phyloP scores from a whole-genome alignment of 2,329 filamentous ascomycete genomes.

The Hawksworthiomyces lignivorus region DNA sequence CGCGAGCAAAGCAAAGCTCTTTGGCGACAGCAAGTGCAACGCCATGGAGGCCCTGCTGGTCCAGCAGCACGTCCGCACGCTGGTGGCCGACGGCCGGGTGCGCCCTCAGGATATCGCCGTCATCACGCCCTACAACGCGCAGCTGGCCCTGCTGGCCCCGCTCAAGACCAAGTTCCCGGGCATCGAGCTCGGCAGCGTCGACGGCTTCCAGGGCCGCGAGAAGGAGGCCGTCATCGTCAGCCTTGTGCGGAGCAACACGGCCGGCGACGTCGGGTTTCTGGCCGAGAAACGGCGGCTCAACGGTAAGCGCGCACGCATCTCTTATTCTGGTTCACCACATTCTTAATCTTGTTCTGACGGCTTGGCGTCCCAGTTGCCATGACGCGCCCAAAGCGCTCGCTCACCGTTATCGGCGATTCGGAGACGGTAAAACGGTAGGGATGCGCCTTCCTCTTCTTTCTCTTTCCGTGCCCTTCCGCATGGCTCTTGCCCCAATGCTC shows the following conservation, averaged over 20 bases:
- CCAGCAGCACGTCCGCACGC: conserved; percentile 62
- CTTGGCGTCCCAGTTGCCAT: conserved; percentile 64
- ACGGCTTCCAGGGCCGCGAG: conserved; percentile 90
- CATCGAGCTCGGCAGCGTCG: conserved; percentile 91
- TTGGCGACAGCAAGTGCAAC: conserved; percentile 73
- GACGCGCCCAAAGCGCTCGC: conserved; percentile 85
- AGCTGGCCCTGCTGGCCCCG: conserved; percentile 71
- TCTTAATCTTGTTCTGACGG: no score
- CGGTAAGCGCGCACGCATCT: no score
- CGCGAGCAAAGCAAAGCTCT: conserved; percentile 18
- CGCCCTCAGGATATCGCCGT: conserved; percentile 80
- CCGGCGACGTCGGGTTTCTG: conserved; percentile 86
- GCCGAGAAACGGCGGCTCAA: conserved; percentile 88
- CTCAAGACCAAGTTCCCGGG: conserved; percentile 76
- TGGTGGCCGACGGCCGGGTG: conserved; percentile 69
- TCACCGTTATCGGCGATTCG: conserved; percentile 88
- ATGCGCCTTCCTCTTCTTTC: neutral
- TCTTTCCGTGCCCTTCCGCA: conserved; percentile 16
- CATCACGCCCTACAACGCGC: conserved; percentile 93
- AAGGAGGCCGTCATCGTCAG: conserved; percentile 93
- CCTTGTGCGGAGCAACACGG: conserved; percentile 83
- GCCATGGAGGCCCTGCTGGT: conserved; percentile 83
- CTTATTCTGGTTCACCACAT: no score
- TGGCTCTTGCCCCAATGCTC: conserved; percentile 7
- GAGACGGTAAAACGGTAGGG: conserved; percentile 76